Conservation (phyloP, 1,284 basidiomycete species). For the Pyrrhoderma noxium region DNA sequence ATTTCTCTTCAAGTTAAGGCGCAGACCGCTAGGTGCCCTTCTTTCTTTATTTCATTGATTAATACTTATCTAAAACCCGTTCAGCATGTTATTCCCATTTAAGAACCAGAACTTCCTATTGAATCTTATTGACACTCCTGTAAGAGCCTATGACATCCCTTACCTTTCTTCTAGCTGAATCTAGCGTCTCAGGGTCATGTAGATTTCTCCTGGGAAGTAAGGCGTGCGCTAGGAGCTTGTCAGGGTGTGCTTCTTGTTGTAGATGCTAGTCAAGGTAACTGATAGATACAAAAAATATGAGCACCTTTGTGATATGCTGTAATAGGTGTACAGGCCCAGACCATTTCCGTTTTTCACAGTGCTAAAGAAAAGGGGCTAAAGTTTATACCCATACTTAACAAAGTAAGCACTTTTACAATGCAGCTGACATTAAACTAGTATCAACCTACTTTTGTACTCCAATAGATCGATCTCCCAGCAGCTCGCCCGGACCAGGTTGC, state of each 20-base stretch:
- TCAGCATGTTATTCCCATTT: constrained; percentile 69
- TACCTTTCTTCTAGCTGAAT: constrained; percentile 5
- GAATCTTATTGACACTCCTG: constrained; percentile 96
- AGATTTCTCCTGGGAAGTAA: constrained; percentile 96
- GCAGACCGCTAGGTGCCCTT: constrained; percentile 73
- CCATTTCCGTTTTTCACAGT: constrained; percentile 90
- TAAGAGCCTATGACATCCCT: constrained; percentile 29
- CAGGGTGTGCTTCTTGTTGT: constrained; percentile 90
- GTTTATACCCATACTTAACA: constrained; percentile 93
- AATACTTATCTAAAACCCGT: constrained; percentile 14
- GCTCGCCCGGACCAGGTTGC: constrained; percentile 77
- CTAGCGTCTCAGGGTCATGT: constrained; percentile 70
- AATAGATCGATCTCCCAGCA: constrained; percentile 83
- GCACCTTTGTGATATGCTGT: no score
- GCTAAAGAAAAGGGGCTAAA: constrained; percentile 77
- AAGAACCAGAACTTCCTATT: constrained; percentile 64
- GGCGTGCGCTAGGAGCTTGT: constrained; percentile 86
- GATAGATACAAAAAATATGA: no score
- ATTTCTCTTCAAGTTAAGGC: constrained; percentile 61
- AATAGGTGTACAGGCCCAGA: constrained; percentile 81
- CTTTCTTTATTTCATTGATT: not conserved
- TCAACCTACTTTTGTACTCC: not conserved
- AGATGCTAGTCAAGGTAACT: constrained; percentile 89
- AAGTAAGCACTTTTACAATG: constrained; percentile 42
- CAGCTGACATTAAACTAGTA: not conserved